Evolutionary conservation across 352 stramenopile species (phyloP), one percentile per base, ranked within the genome.

Genomic region (Phytophthora cryptogea): DNA sequence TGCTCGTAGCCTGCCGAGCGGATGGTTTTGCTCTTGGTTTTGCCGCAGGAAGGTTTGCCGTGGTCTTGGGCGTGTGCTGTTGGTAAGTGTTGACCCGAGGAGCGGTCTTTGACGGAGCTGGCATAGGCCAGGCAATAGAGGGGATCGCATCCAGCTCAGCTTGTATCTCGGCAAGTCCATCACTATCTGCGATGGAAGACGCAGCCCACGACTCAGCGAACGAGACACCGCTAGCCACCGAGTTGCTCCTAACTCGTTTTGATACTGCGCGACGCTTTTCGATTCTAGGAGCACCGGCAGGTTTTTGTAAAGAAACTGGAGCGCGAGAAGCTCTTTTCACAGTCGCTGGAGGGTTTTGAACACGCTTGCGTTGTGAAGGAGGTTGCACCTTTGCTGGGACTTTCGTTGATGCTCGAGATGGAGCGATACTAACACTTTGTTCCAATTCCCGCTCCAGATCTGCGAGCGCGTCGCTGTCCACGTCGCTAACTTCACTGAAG

Each of bases 361-460:
- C 23, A 32, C 44, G 31, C 41, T 63, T 66, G 14, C 52, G 37
- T 23, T 17, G 48, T 47, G n/a, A 11, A 55, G 42, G 26, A 41
- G 43, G 16, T n/a, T 11, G 27, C 20, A 20, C 23, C 8, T 61
- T 33, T n/a, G 52, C 23, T 36, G 27, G 20, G 17, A 4, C 16
- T n/a, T 26, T 37, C 26, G 56, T 16, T 31, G 2, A n/a, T 44
- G 36, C 45, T 59, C 8, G 36, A 55, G 49, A 57, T 26, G 39
- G 26, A 26, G 41, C 28, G 45, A 49, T 30, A 10, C 53, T 44
- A 17, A 59, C 41, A 57, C 43, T 68, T 33, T 68, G 66, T 32
- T 66, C 54, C 17, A 86, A 54, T 54, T 87, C 76, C n/a, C 54
- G 53, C 58, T 90, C 76, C 5, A 90, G 68, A 36, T 83, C 63